phyloP scores from a whole-genome alignment of 1,139 yeast genomes.

The Yamadazyma spencermartinsiae region DNA sequence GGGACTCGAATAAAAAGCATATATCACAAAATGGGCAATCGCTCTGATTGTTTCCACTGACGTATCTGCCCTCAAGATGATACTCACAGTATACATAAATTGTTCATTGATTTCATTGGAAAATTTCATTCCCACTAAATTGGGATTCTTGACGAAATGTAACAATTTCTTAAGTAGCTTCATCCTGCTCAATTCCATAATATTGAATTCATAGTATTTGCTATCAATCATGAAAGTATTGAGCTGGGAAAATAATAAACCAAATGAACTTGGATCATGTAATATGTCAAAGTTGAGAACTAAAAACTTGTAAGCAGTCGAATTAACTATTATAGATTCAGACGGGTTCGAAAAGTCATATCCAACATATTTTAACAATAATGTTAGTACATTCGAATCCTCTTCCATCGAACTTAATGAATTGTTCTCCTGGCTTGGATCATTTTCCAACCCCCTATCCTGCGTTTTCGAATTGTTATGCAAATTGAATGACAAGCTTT shows the following conservation, averaged over 20 bases:
- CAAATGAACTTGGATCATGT: slow-evolving; percentile 42
- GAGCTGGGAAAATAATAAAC: slow-evolving; percentile 56
- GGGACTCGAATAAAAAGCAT: slow-evolving; percentile 30
- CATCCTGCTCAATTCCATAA: slow-evolving; percentile 51
- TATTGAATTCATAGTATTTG: slow-evolving; percentile 49
- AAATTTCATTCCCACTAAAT: slow-evolving; percentile 13
- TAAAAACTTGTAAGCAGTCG: slow-evolving; percentile 29
- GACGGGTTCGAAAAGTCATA: slow-evolving; percentile 24
- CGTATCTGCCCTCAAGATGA: slow-evolving; percentile 30
- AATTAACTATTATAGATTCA: slow-evolving; percentile 33
- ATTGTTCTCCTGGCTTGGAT: neutral
- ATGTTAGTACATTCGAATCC: slow-evolving; percentile 18
- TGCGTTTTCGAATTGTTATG: neutral
- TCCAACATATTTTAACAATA: slow-evolving; percentile 28
- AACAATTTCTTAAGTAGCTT: slow-evolving; percentile 53
- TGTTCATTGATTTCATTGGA: slow-evolving; percentile 18
- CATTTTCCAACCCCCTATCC: slow-evolving; percentile 1
- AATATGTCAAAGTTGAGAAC: slow-evolving; percentile 38
- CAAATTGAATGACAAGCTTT: slow-evolving; percentile 17
- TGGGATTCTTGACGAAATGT: slow-evolving; percentile 46
- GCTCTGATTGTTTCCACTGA: slow-evolving; percentile 40
- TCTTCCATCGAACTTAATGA: slow-evolving; percentile 1
- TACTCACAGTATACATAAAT: slow-evolving; percentile 22
- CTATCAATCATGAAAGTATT: slow-evolving; percentile 54
- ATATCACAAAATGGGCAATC: slow-evolving; percentile 36